Evolutionary conservation across 768 basidiomycete genomes (phyloP), one percentile per base, ranked within the genome.

Genomic region (Pleurotus eryngii): DNA sequence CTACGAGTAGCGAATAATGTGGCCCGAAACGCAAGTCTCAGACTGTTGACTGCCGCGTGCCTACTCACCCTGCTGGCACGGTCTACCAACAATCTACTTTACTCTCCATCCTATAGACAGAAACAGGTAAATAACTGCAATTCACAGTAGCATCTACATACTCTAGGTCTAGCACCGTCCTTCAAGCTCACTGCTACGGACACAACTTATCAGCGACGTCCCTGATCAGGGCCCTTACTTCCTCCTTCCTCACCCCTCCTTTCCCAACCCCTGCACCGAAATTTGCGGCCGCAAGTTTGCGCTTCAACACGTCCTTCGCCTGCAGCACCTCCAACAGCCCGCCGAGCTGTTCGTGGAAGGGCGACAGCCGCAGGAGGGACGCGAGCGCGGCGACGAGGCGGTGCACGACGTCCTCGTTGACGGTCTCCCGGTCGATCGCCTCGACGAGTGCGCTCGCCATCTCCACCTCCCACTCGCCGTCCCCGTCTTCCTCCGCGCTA

Each of bases 341-440:
- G 4, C 59, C 61, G 11, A 90, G 62, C 61, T 84, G 78, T 38
- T 82, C 82, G 61, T 81, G 84, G 26, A 76, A 80, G 0, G 95
- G 92, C 3, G 92, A 90, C 27, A 91, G 70, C 12, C 89, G 86
- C 40, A 96, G 60, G 37, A 93, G 70, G 64, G 92, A 81, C 0
- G 84, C 94, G 35, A 98, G 72, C 4, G 88, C 86, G 2, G 91
- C 93, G 0, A 83, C 77, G 42, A 97, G 72, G 11, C 94, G 89
- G 68, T 97, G 90, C 1, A 95, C 92, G 90, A 92, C 85, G 66
- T 95, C 95, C 68, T 92, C 90, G 61, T 78, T 90, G 55, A 75
- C 71, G 60, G 74, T 80, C 72, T 96, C 93, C 60, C 81, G 80
- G 50, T 77, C 79, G 17, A 96, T 64, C 15, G 89, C 90, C 68